These are phyloP conservation scores for Entomortierella lignicola DNA, from an alignment of 192 early-diverging fungal genomes.

Conservation along the genomic window DNA sequence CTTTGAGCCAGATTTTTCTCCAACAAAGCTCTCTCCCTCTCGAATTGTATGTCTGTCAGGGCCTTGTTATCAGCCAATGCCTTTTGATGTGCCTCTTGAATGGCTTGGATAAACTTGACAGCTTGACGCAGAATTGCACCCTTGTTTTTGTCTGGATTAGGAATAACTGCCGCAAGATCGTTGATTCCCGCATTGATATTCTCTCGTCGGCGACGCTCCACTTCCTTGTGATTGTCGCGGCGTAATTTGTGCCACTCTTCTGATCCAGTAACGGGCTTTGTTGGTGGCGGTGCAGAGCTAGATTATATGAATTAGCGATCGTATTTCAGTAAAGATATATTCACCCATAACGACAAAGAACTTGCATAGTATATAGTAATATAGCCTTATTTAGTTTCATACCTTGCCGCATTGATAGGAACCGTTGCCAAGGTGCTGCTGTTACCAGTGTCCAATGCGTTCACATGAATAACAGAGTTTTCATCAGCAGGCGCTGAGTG, in stretches of 20 bases:
- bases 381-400: not conserved
- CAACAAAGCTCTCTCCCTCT: constrained; percentile 20
- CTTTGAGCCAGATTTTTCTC: constrained; percentile 20
- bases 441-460: constrained; percentile 7
- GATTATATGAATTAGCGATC: not conserved
- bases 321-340: too few relatives aligned
- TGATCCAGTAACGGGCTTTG: constrained; percentile 67
- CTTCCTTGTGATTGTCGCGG: constrained; percentile 86
- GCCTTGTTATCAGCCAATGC: constrained; percentile 10
- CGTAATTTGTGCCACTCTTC: constrained; percentile 77
- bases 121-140: constrained; percentile 76
- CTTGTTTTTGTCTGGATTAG: constrained; percentile 79
- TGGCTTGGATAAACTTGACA: constrained; percentile 74
- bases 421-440: constrained; percentile 33
- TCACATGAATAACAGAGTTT: constrained; percentile 11
- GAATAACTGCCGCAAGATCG: constrained; percentile 76
- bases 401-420: constrained; percentile 23
- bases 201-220: constrained; percentile 86
- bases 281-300: constrained; percentile 16
- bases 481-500: constrained; percentile 20
- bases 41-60: constrained; percentile 2
- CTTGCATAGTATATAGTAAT: too few relatives aligned
- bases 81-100: constrained; percentile 38
- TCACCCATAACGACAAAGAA: too few relatives aligned
- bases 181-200: constrained; percentile 85